Evolutionary conservation across 108 stramenopile species (phyloP).

Genomic region (Pseudonitzschia multistriata): DNA sequence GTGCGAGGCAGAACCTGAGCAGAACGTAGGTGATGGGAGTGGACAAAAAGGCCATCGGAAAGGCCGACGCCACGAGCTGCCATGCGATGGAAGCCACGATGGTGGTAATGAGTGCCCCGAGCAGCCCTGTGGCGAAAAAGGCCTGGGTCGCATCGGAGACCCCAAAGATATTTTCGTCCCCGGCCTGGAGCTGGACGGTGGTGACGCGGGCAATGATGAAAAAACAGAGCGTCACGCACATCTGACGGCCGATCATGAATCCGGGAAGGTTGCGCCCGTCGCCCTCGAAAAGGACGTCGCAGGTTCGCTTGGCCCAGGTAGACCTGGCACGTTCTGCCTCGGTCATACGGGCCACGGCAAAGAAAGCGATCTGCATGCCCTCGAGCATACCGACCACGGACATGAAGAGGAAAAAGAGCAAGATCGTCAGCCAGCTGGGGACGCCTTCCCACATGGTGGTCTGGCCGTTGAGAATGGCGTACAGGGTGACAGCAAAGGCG

Average conservation of each 20-base stretch:
- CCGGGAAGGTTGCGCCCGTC: conserved; percentile 60
- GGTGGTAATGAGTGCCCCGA: conserved; percentile 57
- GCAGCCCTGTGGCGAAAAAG: conserved; percentile 53
- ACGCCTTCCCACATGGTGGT: conserved; percentile 64
- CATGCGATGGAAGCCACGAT: conserved; percentile 49
- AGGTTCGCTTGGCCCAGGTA: conserved; percentile 29
- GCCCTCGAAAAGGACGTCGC: conserved; percentile 42
- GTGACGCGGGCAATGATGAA: conserved; percentile 45
- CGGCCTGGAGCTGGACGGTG: conserved; percentile 49
- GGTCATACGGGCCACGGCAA: conserved; percentile 62
- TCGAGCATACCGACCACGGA: conserved; percentile 75
- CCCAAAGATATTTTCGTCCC: conserved; percentile 49
- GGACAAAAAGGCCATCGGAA: conserved; percentile 53
- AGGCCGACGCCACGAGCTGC: conserved; percentile 51
- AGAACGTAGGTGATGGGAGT: conserved; percentile 49
- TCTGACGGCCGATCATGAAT: conserved; percentile 63
- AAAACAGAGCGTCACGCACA: conserved; percentile 45
- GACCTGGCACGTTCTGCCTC: conserved; percentile 33
- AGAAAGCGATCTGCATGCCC: conserved; percentile 83
- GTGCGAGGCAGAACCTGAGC: conserved; percentile 43
- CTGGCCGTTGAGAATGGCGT: conserved; percentile 45
- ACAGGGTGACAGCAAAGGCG: conserved; percentile 46
- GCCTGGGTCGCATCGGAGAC: conserved; percentile 41
- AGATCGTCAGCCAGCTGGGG: conserved; percentile 41
- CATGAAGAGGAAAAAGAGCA: conserved; percentile 75